A percentile compares a stretch with the other conserved stretches of the same genome.
Evolutionary conservation across 1,284 basidiomycete species (phyloP).

Genomic region (Heterobasidion irregulare): DNA sequence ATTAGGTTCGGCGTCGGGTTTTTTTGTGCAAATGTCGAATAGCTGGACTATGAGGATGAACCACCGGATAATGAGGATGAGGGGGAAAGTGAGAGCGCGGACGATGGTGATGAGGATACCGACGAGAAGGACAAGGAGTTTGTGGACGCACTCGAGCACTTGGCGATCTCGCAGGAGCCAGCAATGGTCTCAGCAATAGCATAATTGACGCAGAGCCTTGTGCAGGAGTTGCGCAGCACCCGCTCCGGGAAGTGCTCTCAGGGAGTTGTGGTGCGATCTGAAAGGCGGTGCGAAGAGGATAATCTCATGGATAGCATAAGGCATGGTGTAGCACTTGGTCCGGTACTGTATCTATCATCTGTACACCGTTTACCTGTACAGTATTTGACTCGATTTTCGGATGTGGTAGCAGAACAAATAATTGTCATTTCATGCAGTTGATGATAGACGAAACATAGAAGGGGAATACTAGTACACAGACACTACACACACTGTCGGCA

Average conservation of each 20-base stretch:
- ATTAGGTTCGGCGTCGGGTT: background rate
- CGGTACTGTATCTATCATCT: background rate
- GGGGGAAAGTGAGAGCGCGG: slow-evolving; percentile 26
- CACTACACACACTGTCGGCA: background rate
- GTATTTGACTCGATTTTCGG: background rate
- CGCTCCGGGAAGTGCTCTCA: too few relatives aligned
- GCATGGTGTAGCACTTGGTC: too few relatives aligned
- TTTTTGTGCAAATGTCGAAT: background rate
- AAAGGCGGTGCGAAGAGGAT: too few relatives aligned
- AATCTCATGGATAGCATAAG: too few relatives aligned
- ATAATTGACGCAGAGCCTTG: slow-evolving; percentile 8
- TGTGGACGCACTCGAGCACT: slow-evolving; percentile 58
- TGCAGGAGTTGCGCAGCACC: too few relatives aligned
- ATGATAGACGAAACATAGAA: background rate
- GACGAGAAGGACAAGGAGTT: slow-evolving; percentile 41
- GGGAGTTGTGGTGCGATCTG: too few relatives aligned
- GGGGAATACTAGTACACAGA: background rate
- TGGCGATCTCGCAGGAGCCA: slow-evolving; percentile 34
- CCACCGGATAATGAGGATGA: slow-evolving; percentile 41
- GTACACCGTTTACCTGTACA: background rate
- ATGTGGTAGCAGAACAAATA: background rate
- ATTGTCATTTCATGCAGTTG: background rate
- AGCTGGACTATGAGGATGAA: slow-evolving; percentile 71
- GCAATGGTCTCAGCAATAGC: slow-evolving; percentile 17
- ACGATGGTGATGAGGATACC: slow-evolving; percentile 33